Conservation (phyloP, 1,139 yeast genomes). For the Hyphopichia pseudoburtonii region DNA sequence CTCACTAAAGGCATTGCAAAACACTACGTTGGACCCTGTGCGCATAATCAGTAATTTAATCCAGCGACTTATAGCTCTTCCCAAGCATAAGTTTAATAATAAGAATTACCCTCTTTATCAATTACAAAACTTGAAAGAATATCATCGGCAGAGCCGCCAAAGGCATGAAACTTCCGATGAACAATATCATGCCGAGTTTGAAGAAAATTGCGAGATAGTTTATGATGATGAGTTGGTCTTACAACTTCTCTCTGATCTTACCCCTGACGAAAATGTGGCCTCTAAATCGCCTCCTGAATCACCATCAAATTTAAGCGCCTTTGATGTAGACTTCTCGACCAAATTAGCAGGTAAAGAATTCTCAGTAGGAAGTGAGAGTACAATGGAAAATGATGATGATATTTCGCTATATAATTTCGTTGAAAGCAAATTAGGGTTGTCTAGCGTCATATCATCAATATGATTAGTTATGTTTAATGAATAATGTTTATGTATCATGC, state of each 20-base stretch:
- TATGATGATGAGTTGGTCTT: conserved; percentile 11
- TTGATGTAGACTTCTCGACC: not conserved
- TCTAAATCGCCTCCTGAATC: not conserved
- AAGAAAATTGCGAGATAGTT: conserved; percentile 8
- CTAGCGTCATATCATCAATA: no score
- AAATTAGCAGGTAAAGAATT: no score
- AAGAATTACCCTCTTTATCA: conserved; percentile 4
- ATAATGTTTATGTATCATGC: no score
- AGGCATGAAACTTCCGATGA: not conserved
- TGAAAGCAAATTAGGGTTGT: no score
- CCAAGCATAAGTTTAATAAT: conserved; percentile 7
- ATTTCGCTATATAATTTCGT: no score
- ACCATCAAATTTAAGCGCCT: not conserved
- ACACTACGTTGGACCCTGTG: conserved; percentile 9
- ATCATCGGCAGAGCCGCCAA: conserved; percentile 4
- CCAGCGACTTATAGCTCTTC: conserved; percentile 11
- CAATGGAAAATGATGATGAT: no score
- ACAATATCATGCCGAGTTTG: not conserved
- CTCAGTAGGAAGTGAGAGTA: no score
- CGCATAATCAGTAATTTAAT: conserved; percentile 14
- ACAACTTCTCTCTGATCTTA: conserved; percentile 9
- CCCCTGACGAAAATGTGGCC: no score
- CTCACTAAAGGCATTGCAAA: conserved; percentile 13
- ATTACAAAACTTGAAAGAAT: conserved; percentile 6
- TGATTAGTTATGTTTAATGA: no score